Percentiles rank a stretch among this genome's conserved stretches.
These are phyloP conservation scores for Aspergillus sp. DNA, from an alignment of 2,329 filamentous ascomycete genomes.

Conservation along the genomic window DNA sequence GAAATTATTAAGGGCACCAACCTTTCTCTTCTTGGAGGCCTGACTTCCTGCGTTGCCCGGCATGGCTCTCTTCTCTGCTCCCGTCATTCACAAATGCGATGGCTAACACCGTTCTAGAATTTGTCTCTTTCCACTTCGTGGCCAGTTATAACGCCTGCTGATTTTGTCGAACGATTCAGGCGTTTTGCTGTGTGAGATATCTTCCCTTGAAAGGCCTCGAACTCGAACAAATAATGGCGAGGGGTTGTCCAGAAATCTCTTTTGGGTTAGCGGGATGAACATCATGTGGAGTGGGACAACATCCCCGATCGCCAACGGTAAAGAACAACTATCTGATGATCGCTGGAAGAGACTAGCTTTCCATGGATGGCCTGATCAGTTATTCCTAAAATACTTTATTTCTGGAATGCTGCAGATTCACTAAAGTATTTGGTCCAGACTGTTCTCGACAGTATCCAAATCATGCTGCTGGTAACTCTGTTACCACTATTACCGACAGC, in stretches of 20 bases:
- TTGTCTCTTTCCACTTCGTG: neutral
- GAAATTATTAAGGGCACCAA: constrained; percentile 3
- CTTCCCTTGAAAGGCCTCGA: neutral
- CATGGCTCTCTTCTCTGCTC: constrained; percentile 27
- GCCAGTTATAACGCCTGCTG: neutral
- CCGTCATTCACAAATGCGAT: constrained; percentile 16
- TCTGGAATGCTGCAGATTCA: too few species aligned
- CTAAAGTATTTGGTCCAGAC: too few species aligned
- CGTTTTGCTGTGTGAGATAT: neutral
- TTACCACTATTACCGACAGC: too few species aligned
- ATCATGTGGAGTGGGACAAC: neutral
- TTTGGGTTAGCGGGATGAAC: too few species aligned
- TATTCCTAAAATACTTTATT: too few species aligned
- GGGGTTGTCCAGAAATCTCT: neutral
- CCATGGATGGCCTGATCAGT: too few species aligned
- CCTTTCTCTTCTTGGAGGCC: constrained; percentile 29
- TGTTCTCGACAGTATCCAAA: too few species aligned
- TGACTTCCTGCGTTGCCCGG: constrained; percentile 9
- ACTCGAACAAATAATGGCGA: neutral
- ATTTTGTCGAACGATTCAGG: too few species aligned
- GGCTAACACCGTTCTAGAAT: neutral
- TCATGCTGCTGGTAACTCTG: too few species aligned
- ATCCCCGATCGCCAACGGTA: too few species aligned
- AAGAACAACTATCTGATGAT: too few species aligned
- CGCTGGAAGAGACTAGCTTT: too few species aligned